phyloP scores from a whole-genome alignment of 2,329 filamentous ascomycete genomes.

The Penicillium sumatraense region DNA sequence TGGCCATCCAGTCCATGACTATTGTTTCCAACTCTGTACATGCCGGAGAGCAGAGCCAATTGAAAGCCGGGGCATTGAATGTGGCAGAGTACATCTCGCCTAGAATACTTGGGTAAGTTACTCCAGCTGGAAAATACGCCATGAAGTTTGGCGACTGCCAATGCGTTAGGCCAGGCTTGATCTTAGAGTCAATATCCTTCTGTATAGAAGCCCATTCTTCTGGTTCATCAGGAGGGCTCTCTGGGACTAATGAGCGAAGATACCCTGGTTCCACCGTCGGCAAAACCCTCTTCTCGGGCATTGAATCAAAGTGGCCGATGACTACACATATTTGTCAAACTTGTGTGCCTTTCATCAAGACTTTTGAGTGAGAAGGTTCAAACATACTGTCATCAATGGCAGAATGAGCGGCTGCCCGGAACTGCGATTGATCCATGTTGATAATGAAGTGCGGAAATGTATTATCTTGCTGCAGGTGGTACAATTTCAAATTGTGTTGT shows the following conservation, averaged over 20 bases:
- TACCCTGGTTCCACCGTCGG: constrained; percentile 84
- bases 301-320: constrained; percentile 78
- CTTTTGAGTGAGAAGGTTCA: constrained; percentile 20
- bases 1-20: constrained; percentile 88
- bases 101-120: constrained; percentile 81
- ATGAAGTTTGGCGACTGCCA: constrained; percentile 96
- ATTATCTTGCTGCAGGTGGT: neutral
- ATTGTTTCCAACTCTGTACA: constrained; percentile 93
- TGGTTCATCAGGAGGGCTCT: constrained; percentile 69
- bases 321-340: constrained; percentile 56
- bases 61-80: constrained; percentile 90
- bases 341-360: neutral
- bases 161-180: constrained; percentile 90
- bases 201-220: constrained; percentile 76
- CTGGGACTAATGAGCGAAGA: constrained; percentile 77
- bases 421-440: constrained; percentile 77
- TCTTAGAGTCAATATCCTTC: constrained; percentile 80
- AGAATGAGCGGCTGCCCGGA: constrained; percentile 74
- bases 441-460: neutral
- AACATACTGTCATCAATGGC: constrained; percentile 80
- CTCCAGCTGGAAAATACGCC: constrained; percentile 88
- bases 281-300: constrained; percentile 72
- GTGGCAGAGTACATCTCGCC: constrained; percentile 91
- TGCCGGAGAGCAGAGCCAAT: constrained; percentile 93
- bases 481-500: neutral